A percentile compares a stretch with the other conserved stretches of the same genome.
These are phyloP conservation scores for Wallacemonas sp. DNA, from an alignment of 208 protist species.

Conservation along the genomic window DNA sequence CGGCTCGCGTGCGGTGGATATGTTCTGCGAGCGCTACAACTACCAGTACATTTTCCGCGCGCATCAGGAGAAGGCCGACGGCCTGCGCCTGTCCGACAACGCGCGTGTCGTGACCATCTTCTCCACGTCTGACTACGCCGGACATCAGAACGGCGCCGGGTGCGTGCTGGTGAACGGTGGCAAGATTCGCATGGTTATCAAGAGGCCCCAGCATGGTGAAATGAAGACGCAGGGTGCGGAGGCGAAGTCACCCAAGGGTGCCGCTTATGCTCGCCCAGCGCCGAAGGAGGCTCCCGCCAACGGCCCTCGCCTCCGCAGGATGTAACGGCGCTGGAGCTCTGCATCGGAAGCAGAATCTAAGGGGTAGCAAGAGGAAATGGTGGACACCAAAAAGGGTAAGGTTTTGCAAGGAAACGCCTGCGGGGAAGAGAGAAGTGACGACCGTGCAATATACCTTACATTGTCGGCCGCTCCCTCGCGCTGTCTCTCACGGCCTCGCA, in stretches of 20 bases:
- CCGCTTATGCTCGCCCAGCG: constrained; percentile 68
- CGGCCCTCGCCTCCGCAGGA: constrained; percentile 67
- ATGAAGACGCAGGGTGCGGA: constrained; percentile 53
- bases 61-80: constrained; percentile 93
- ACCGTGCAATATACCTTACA: no score
- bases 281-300: constrained; percentile 67
- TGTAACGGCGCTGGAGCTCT: constrained; percentile 33
- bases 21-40: constrained; percentile 92
- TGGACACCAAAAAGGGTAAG: no score
- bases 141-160: constrained; percentile 90
- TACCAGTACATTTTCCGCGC: constrained; percentile 94
- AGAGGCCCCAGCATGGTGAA: constrained; percentile 79
- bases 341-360: not conserved
- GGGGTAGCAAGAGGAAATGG: not conserved
- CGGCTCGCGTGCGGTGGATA: constrained; percentile 85
- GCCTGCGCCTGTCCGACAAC: constrained; percentile 88
- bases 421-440: no score
- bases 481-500: no score
- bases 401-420: no score
- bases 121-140: constrained; percentile 92
- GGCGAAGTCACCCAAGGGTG: constrained; percentile 45
- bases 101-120: constrained; percentile 93
- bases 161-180: constrained; percentile 84
- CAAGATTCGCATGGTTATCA: constrained; percentile 92
- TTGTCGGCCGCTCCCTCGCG: no score